phyloP scores from a whole-genome alignment of 176 grass and related monocot genomes.

The Chloris gayana region DNA sequence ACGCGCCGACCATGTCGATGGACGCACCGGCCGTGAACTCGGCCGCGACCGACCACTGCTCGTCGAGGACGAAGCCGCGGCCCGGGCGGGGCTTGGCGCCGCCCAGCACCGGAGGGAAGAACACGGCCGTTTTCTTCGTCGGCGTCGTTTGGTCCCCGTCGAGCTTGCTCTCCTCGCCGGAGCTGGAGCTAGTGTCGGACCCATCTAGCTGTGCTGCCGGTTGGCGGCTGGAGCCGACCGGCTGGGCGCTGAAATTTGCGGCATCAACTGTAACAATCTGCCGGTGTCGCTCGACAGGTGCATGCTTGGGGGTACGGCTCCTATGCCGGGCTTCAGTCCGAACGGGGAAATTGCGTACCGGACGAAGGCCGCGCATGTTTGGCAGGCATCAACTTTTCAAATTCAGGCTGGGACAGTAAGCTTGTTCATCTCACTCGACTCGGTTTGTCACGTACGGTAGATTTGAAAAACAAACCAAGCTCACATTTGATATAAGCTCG shows the following conservation, averaged over 20 bases:
- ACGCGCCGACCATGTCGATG: conserved; percentile 2
- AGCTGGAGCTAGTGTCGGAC: background rate
- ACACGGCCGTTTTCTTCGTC: background rate
- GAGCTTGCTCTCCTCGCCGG: too few species aligned
- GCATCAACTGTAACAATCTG: background rate
- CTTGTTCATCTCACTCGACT: too few species aligned
- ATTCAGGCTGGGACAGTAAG: too few species aligned
- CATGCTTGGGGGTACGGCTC: background rate
- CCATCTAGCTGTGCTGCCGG: background rate
- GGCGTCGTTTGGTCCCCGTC: background rate
- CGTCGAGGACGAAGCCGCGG: conserved; percentile 16
- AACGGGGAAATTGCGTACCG: too few species aligned
- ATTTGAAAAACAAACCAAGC: too few species aligned
- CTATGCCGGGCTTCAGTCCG: too few species aligned
- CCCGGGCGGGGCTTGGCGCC: background rate
- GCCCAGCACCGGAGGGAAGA: conserved; percentile 2
- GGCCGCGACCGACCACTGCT: background rate
- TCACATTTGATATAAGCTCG: too few species aligned
- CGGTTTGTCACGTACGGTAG: too few species aligned
- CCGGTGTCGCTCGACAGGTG: background rate
- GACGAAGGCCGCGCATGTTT: too few species aligned
- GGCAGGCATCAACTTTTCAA: too few species aligned
- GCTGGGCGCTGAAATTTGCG: background rate
- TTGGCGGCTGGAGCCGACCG: background rate
- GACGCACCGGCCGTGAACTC: background rate